A percentile compares a stretch with the other conserved stretches of the same genome.
phyloP scores from a whole-genome alignment of 1,284 basidiomycete genomes.

The Cutaneotrichosporon spelunceum region DNA sequence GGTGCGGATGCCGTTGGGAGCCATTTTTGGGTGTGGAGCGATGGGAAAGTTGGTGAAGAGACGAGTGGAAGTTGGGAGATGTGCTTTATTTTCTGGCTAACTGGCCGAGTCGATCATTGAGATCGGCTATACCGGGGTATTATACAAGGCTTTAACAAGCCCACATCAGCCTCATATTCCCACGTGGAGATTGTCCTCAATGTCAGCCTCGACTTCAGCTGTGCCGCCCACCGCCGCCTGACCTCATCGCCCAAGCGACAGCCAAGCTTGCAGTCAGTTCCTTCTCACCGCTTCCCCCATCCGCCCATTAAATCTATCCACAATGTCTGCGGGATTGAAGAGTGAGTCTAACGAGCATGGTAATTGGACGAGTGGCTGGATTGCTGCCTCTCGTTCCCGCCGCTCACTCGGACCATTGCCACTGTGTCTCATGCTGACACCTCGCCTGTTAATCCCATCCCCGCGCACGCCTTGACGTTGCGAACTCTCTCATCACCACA shows the following conservation, averaged over 20 bases:
- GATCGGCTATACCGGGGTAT: no score
- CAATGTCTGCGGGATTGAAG: slow-evolving; percentile 44
- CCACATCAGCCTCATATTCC: no score
- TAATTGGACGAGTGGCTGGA: neutral
- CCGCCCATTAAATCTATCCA: slow-evolving; percentile 1
- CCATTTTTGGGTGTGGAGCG: neutral
- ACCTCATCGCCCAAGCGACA: neutral
- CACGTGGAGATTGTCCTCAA: neutral
- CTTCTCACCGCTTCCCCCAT: neutral
- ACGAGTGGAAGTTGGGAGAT: neutral
- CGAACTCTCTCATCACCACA: neutral
- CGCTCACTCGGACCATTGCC: neutral
- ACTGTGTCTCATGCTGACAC: neutral
- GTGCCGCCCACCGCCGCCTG: neutral
- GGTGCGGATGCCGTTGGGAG: slow-evolving; percentile 15
- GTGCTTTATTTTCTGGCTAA: no score
- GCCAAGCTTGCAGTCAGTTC: neutral
- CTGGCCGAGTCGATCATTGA: no score
- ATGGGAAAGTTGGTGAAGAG: neutral
- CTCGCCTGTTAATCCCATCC: neutral
- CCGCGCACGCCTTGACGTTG: neutral
- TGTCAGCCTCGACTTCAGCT: neutral
- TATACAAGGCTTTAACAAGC: no score
- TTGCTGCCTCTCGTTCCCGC: neutral
- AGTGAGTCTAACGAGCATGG: slow-evolving; percentile 29